Evolutionary conservation across 2,329 filamentous ascomycete genomes (phyloP).

Genomic region (Fusarium bactridioides): DNA sequence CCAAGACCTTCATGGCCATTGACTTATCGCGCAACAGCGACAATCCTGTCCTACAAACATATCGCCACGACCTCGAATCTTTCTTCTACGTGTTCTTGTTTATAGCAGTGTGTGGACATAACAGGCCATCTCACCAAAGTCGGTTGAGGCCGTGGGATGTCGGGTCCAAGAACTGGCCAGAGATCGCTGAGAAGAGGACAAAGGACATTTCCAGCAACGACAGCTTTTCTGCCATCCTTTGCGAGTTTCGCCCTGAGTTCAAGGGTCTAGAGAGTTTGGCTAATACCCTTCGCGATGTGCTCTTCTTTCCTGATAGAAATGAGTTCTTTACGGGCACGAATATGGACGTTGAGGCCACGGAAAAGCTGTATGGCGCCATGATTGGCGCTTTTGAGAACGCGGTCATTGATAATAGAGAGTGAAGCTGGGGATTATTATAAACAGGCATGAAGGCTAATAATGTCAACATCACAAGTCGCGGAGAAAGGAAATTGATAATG

Average conservation of each 20-base stretch:
- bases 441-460: accelerated
- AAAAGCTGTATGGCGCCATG: neutral
- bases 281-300: neutral
- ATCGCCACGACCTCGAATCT: constrained; percentile 42
- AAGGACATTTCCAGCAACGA: neutral
- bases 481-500: accelerated
- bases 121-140: neutral
- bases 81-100: constrained; percentile 41
- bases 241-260: constrained; percentile 1
- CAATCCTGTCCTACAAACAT: constrained; percentile 10
- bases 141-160: neutral
- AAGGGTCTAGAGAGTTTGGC: neutral
- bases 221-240: neutral
- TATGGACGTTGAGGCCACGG: neutral
- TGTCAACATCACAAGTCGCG: accelerated
- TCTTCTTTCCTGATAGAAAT: neutral
- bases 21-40: constrained; percentile 1
- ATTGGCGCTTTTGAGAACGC: neutral
- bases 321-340: neutral
- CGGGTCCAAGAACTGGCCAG: neutral
- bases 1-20: constrained; percentile 41
- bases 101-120: neutral
- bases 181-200: neutral
- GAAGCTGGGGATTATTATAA: accelerated
- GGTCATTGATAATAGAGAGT: accelerated